Percentiles rank a stretch among this genome's conserved stretches.
phyloP scores from a whole-genome alignment of 2,329 filamentous ascomycete genomes.

The Trichoderma pleuroti region DNA sequence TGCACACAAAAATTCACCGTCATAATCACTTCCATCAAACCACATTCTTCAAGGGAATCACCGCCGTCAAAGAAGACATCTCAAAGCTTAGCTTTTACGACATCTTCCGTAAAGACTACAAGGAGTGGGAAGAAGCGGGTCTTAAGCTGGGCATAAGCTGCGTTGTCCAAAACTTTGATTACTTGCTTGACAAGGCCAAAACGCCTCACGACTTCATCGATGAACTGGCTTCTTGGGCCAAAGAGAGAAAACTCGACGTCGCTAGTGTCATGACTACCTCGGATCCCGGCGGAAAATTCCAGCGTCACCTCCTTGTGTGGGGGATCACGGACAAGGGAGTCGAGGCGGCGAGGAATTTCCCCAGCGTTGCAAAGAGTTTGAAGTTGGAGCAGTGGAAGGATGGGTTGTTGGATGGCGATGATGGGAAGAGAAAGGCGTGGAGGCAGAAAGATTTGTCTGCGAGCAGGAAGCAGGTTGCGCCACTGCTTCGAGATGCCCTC shows the following conservation, averaged over 20 bases:
- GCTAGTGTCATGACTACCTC: constrained; percentile 68
- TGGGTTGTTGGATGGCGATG: constrained; percentile 43
- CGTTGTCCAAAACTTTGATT: constrained; percentile 60
- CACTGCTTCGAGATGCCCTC: constrained; percentile 59
- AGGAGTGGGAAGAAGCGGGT: constrained; percentile 63
- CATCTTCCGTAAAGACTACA: constrained; percentile 78
- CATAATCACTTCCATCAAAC: constrained; percentile 47
- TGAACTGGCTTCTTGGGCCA: constrained; percentile 50
- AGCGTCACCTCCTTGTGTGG: constrained; percentile 66
- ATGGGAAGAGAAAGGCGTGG: constrained; percentile 60
- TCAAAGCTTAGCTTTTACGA: constrained; percentile 58
- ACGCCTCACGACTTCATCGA: constrained; percentile 44
- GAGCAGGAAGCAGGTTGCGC: constrained; percentile 67
- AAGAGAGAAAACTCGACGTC: constrained; percentile 58
- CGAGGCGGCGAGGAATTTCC: constrained; percentile 54
- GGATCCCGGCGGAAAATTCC: constrained; percentile 52
- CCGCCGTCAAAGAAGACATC: constrained; percentile 65
- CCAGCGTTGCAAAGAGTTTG: constrained; percentile 45
- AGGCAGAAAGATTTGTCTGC: constrained; percentile 58
- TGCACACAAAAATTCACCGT: constrained; percentile 48
- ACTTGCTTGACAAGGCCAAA: constrained; percentile 53
- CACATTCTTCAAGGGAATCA: constrained; percentile 57
- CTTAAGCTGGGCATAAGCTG: constrained; percentile 64
- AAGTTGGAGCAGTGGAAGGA: constrained; percentile 53
- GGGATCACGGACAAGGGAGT: constrained; percentile 50